These are phyloP conservation scores for Paspalum notatum DNA, from an alignment of 176 grass and related monocot genomes.

Conservation along the genomic window DNA sequence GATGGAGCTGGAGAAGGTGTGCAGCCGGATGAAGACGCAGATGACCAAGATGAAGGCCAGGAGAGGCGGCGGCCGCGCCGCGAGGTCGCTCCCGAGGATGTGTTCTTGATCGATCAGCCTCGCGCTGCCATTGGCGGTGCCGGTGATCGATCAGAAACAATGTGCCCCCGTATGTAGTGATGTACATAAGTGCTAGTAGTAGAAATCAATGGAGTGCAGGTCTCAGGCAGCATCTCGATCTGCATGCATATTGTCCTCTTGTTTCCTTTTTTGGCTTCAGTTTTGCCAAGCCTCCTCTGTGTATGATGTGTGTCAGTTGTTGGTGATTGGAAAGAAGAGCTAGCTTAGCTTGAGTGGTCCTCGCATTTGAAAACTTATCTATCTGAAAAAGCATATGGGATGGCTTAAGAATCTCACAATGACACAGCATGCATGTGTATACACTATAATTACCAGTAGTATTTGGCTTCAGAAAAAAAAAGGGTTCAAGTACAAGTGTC, in stretches of 20 bases:
- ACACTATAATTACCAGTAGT: background rate
- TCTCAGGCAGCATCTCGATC: background rate
- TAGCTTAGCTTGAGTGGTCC: slow-evolving; percentile 4
- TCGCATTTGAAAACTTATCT: background rate
- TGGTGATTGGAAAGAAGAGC: slow-evolving; percentile 31
- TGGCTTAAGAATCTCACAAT: slow-evolving; percentile 8
- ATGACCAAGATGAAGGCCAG: slow-evolving; percentile 81
- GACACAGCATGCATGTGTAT: background rate
- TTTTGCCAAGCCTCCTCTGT: slow-evolving; percentile 31
- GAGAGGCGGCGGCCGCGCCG: slow-evolving; percentile 20
- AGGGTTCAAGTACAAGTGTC: background rate
- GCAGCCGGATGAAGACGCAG: slow-evolving; percentile 81
- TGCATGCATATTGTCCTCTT: background rate
- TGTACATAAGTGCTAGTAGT: slow-evolving; percentile 45
- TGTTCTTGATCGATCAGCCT: slow-evolving; percentile 69
- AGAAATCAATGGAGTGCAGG: slow-evolving; percentile 27
- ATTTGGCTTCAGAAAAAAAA: background rate
- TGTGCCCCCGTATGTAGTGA: background rate
- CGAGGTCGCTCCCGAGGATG: slow-evolving; percentile 85
- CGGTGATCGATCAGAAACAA: background rate
- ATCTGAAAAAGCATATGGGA: slow-evolving; percentile 9
- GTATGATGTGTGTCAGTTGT: slow-evolving; percentile 30
- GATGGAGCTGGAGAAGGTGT: slow-evolving; percentile 88
- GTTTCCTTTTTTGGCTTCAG: background rate
- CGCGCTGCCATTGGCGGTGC: background rate